A percentile compares a stretch with the other conserved stretches of the same genome.
Evolutionary conservation across 352 stramenopile species (phyloP).

Genomic region (Phytopythium ostracodes): DNA sequence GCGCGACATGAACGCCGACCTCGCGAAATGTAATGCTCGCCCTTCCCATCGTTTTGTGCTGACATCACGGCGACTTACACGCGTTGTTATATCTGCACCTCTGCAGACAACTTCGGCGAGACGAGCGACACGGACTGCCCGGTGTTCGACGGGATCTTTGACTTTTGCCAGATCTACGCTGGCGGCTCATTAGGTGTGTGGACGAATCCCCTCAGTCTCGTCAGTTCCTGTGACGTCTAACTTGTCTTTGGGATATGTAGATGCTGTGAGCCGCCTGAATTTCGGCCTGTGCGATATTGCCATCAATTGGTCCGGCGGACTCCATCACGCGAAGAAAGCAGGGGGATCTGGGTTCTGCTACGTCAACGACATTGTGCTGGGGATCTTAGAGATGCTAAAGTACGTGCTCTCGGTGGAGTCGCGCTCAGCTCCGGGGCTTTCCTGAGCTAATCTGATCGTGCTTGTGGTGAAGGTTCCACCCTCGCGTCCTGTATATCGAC

Average conservation of each 20-base stretch:
- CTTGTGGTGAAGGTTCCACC: constrained; percentile 49
- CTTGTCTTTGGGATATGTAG: constrained; percentile 23
- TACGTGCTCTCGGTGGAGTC: constrained; percentile 24
- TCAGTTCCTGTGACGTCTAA: no score
- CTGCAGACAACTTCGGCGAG: constrained; percentile 94
- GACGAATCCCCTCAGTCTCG: no score
- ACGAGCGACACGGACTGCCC: constrained; percentile 93
- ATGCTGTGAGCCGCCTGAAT: constrained; percentile 96
- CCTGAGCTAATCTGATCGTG: neutral
- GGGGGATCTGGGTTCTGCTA: constrained; percentile 95
- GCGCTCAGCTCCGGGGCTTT: neutral
- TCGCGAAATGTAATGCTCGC: constrained; percentile 60
- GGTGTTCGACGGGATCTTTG: constrained; percentile 98
- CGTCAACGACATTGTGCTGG: constrained; percentile 98
- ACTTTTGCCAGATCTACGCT: constrained; percentile 98
- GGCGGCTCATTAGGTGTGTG: constrained; percentile 88
- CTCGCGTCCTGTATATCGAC: constrained; percentile 98
- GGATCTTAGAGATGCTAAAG: constrained; percentile 98
- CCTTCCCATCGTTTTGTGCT: neutral
- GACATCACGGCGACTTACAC: neutral
- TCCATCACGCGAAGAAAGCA: constrained; percentile 98
- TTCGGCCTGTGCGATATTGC: constrained; percentile 93
- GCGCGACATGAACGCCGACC: constrained; percentile 66
- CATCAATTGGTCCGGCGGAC: constrained; percentile 97
- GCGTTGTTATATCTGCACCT: constrained; percentile 8